Conservation (phyloP, 768 basidiomycete species). For the Boletus rufocinnamomeus region DNA sequence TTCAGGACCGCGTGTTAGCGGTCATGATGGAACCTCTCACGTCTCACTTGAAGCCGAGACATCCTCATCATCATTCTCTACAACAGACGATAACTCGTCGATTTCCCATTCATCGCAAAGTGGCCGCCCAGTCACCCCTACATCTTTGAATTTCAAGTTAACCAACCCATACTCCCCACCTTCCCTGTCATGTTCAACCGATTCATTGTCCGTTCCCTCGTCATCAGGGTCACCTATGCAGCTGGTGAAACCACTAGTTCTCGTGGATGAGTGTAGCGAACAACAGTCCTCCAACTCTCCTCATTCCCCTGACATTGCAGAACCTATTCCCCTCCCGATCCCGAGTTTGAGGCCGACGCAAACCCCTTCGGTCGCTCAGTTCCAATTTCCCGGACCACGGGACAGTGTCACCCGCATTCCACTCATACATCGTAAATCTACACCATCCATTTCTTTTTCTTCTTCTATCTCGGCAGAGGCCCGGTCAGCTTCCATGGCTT, state of each 20-base stretch:
- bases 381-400: conserved; percentile 50
- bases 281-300: conserved; percentile 26
- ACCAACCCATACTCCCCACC: conserved; percentile 40
- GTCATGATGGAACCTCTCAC: conserved; percentile 1
- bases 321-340: conserved; percentile 30
- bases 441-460: conserved; percentile 36
- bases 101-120: conserved; percentile 33
- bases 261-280: conserved; percentile 34
- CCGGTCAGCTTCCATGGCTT: conserved; percentile 39
- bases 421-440: conserved; percentile 39
- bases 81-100: conserved; percentile 36
- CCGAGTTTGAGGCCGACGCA: conserved; percentile 26
- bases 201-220: conserved; percentile 59
- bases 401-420: conserved; percentile 34
- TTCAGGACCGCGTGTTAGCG: neutral
- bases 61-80: conserved; percentile 28
- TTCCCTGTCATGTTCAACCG: conserved; percentile 57
- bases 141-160: conserved; percentile 32
- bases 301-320: conserved; percentile 34
- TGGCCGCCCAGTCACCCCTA: conserved; percentile 39
- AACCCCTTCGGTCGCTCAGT: conserved; percentile 23
- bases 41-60: conserved; percentile 21
- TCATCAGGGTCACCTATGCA: conserved; percentile 45
- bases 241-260: conserved; percentile 40
- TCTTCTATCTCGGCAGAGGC: conserved; percentile 36